Base-by-base conservation (phyloP, 257 asterid species). In the Knoxia roxburghii region DNA sequence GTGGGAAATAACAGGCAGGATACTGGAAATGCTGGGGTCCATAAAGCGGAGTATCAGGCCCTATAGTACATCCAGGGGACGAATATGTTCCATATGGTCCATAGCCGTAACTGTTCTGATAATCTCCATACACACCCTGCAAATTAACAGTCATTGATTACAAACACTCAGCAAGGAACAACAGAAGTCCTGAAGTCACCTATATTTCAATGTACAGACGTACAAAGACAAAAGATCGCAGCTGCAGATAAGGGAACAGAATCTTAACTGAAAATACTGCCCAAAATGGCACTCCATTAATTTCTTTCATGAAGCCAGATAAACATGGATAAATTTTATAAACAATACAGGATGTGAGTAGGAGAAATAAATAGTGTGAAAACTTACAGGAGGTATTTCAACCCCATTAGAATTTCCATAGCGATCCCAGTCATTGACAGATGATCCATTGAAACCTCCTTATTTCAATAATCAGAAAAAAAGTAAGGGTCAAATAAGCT, bases 51-150 rank as follows among this genome's bases (percentile, higher is more conserved):
- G 71, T 62, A 63, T 79, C 83, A 61, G 74, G 80, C 20, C 80
- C 76, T 48, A 79, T 21, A n/a, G 69, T 55, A 24, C 77, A 62
- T 63, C 69, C 77, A 5, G 83, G 33, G 43, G 83, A 71, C 39
- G 83, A 69, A 64, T 79, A 79, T 17, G 79, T 49, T 23, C 75
- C 78, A 65, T 72, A 75, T 14, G 83, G 78, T 27, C 77, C 67
- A 72, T 79, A 75, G 54, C 80, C 78, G 61, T 72, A 79, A 43
- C 71, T 68, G 61, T 68, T 75, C 6, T 73, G 80, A 73, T 79
- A 79, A 69, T 80, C 82, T 24, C 78, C 78, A 60, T 73, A 80
- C 66, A 74, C 60, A 33, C 76, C 81, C 85, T 80, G 80, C 54
- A 45, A 9, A 55, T 33, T 9, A 40, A 68, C 74, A 61, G 43